These are phyloP conservation scores for Heterobasidion occidentale DNA, from an alignment of 1,284 basidiomycete genomes.

Conservation along the genomic window DNA sequence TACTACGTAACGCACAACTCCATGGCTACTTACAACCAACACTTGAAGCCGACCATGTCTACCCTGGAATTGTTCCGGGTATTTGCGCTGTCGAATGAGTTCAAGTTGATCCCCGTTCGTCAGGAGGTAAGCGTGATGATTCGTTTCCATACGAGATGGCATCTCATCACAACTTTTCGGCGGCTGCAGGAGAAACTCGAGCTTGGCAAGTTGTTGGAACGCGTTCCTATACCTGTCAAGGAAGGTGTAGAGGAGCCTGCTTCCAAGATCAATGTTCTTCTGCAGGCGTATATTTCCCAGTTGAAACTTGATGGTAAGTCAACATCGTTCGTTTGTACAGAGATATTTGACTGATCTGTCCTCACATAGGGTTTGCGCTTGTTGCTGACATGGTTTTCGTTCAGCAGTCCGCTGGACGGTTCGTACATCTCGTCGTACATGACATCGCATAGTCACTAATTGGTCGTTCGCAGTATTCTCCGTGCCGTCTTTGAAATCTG, in stretches of 20 bases:
- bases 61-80: conserved; percentile 92
- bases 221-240: conserved; percentile 97
- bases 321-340: background rate
- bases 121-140: conserved; percentile 20
- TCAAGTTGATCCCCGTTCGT: conserved; percentile 86
- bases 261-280: conserved; percentile 94
- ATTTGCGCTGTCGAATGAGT: conserved; percentile 95
- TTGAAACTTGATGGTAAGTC: conserved; percentile 79
- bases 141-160: conserved; percentile 41
- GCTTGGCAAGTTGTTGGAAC: conserved; percentile 86
- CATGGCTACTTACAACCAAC: conserved; percentile 97
- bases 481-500: conserved; percentile 99
- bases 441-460: background rate
- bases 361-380: conserved; percentile 71
- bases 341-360: background rate
- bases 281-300: conserved; percentile 94
- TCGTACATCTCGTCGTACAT: conserved; percentile 13
- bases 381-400: conserved; percentile 99
- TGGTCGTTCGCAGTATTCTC: conserved; percentile 57
- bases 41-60: conserved; percentile 83
- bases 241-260: conserved; percentile 94
- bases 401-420: conserved; percentile 86
- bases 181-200: conserved; percentile 73
- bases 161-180: background rate
- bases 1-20: conserved; percentile 96